These are phyloP conservation scores for Penicillium odoratum DNA, from an alignment of 495 filamentous ascomycete genomes.

Conservation along the genomic window DNA sequence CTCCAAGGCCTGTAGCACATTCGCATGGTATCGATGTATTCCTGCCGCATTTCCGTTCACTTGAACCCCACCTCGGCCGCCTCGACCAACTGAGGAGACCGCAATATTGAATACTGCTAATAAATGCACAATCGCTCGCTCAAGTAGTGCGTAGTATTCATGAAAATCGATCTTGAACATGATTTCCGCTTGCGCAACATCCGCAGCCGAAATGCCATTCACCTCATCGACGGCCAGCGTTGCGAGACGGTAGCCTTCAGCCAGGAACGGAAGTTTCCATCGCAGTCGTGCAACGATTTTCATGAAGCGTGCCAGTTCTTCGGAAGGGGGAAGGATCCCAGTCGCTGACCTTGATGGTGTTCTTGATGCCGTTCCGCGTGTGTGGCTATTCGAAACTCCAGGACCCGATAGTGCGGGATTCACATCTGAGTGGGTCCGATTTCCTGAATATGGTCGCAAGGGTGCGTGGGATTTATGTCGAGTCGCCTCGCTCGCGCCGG, in stretches of 20 bases:
- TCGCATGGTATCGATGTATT: constrained; percentile 61
- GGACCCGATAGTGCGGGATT: not conserved
- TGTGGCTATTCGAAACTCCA: constrained; percentile 1
- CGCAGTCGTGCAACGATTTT: constrained; percentile 57
- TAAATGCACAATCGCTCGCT: constrained; percentile 62
- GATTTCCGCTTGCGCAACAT: constrained; percentile 47
- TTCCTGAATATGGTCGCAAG: constrained; percentile 15
- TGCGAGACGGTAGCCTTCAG: constrained; percentile 50
- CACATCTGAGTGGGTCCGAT: constrained; percentile 2
- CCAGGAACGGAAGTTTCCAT: constrained; percentile 62
- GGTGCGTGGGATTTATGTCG: not conserved
- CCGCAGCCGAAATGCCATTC: constrained; percentile 5
- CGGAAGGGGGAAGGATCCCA: constrained; percentile 27
- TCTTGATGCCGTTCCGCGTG: constrained; percentile 1
- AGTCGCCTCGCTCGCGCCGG: constrained; percentile 9
- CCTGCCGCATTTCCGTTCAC: constrained; percentile 2
- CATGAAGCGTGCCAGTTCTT: constrained; percentile 53
- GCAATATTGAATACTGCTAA: constrained; percentile 56
- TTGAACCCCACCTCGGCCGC: constrained; percentile 1
- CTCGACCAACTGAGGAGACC: constrained; percentile 29
- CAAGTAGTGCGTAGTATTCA: constrained; percentile 67
- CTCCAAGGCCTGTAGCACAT: constrained; percentile 59
- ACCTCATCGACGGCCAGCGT: constrained; percentile 25
- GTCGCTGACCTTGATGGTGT: not conserved
- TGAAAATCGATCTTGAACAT: constrained; percentile 74